Base-by-base conservation (phyloP, 441 rosid species). In the Brassica hybrid region DNA sequence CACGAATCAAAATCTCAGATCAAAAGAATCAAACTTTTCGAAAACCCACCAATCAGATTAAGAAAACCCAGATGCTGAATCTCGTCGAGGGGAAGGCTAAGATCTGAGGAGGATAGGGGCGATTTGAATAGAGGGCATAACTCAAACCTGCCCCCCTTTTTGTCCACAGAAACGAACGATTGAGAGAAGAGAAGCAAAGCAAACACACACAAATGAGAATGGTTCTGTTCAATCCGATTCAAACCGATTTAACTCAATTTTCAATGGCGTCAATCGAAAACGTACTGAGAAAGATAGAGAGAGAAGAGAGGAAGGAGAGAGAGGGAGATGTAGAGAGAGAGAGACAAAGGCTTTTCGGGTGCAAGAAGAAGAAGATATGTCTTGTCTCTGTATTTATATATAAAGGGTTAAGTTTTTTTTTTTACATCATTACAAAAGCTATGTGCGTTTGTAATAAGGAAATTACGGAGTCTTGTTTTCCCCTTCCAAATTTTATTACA, bases 31-130 rank as follows among this genome's bases (percentile, higher is more conserved):
- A 77, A 77, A 75, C 78, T 30, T 68, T 68, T 43, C 60, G 61
- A 74, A 76, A 84, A 86, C 85, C 79, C 86, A 84, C 86, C 88
- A 82, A 85, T 79, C 79, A 82, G 81, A 82, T 71, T 32, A 73
- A 78, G 58, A 52, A 54, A 54, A 16, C 85, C 89, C 83, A 84
- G 84, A 80, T 84, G 84, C 76, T 67, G 83, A 86, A 88, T 86
- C 87, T 83, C 73, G 89, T 71, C 50, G 16, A 48, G 41, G 54
- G 54, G 2, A 13, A 48, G 16, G 6, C 58, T 54, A 86, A 86
- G 89, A 88, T 88, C 91, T 86, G 88, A 82, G 80, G 82, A 72
- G 80, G 82, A 72, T 79, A 77, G 76, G 60, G 71, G 76, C 71
- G 83, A 80, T 52, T 80, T 73, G 85, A 84, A 72, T 65, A 54